These are phyloP conservation scores for Candida labiduridarum DNA, from an alignment of 1,139 yeast species.

Conservation along the genomic window DNA sequence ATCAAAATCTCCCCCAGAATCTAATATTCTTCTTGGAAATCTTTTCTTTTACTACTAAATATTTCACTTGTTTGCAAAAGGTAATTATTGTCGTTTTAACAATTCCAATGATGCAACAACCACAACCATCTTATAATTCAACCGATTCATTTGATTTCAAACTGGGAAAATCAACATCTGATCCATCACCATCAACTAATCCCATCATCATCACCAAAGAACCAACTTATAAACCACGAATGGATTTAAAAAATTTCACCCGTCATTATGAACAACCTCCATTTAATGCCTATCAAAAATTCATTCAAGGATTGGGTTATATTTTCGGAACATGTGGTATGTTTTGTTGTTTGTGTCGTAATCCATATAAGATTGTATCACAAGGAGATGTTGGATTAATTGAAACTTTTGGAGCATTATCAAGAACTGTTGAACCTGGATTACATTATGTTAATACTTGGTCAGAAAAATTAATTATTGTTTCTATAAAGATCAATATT, in stretches of 20 bases:
- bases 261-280: conserved; percentile 38
- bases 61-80: too few relatives aligned
- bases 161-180: too few relatives aligned
- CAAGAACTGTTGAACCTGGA: conserved; percentile 73
- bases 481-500: conserved; percentile 61
- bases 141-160: too few relatives aligned
- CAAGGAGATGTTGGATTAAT: conserved; percentile 76
- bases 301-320: conserved; percentile 49
- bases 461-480: conserved; percentile 57
- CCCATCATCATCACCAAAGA: conserved; percentile 20
- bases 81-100: too few relatives aligned
- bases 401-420: conserved; percentile 68
- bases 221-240: conserved; percentile 30
- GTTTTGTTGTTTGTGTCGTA: conserved; percentile 61
- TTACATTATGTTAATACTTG: conserved; percentile 65
- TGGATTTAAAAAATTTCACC: conserved; percentile 40
- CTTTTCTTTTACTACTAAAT: too few relatives aligned
- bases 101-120: too few relatives aligned
- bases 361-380: conserved; percentile 62
- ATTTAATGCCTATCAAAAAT: conserved; percentile 37
- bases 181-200: too few relatives aligned
- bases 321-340: conserved; percentile 59
- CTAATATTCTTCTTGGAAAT: too few relatives aligned
- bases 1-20: too few relatives aligned
- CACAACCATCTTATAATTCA: too few relatives aligned